Conservation (phyloP, 2,329 filamentous ascomycete genomes). For the Chalaropsis ovoidea region DNA sequence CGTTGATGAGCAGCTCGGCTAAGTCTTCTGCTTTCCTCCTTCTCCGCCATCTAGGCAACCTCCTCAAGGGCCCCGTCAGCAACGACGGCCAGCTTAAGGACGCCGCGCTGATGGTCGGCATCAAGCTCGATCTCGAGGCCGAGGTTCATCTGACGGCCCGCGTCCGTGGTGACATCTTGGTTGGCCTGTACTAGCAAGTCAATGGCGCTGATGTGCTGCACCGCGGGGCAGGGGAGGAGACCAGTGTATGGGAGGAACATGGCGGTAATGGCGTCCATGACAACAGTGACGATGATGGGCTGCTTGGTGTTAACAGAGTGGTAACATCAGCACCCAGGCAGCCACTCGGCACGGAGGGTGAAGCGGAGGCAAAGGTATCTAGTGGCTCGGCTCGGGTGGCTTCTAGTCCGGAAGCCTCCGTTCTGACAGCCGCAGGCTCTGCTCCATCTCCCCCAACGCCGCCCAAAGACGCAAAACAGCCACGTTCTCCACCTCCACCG, state of each 20-base stretch:
- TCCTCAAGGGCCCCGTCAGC: constrained; percentile 48
- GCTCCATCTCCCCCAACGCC: neutral
- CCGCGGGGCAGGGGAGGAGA: neutral
- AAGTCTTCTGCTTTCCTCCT: neutral
- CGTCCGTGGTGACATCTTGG: constrained; percentile 50
- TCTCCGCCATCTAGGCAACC: constrained; percentile 35
- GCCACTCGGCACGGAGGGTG: neutral
- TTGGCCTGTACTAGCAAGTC: constrained; percentile 44
- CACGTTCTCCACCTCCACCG: neutral
- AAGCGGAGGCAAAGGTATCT: neutral
- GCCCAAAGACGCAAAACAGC: neutral
- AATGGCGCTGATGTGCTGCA: constrained; percentile 15
- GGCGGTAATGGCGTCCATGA: neutral
- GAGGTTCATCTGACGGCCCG: constrained; percentile 52
- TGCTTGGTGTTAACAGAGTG: neutral
- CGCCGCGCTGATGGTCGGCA: constrained; percentile 49
- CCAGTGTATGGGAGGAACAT: neutral
- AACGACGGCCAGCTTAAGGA: constrained; percentile 48
- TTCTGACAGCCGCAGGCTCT: neutral
- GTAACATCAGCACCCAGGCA: neutral
- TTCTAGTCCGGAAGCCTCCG: neutral
- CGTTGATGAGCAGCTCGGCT: neutral
- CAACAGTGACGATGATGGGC: neutral
- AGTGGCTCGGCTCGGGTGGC: neutral
- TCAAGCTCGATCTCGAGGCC: constrained; percentile 54